phyloP scores from a whole-genome alignment of 192 early-diverging fungal genomes.

The Podila epigama region DNA sequence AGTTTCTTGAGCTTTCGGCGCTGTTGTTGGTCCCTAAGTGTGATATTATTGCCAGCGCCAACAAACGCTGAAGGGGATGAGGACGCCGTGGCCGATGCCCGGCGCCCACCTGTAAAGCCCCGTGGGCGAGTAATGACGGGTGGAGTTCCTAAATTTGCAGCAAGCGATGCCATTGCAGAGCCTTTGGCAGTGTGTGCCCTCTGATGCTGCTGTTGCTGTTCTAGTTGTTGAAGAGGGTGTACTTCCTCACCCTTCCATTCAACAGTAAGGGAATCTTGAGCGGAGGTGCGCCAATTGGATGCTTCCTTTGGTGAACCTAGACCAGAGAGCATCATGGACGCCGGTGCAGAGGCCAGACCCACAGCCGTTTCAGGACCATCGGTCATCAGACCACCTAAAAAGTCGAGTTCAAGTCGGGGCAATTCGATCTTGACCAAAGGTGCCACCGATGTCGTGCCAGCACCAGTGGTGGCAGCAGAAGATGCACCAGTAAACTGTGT shows the following conservation, averaged over 20 bases:
- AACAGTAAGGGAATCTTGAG: constrained; percentile 18
- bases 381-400: constrained; percentile 8
- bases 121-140: constrained; percentile 8
- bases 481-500: too few species aligned
- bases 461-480: neutral
- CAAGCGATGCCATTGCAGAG: neutral
- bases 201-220: neutral
- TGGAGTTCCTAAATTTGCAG: neutral
- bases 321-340: constrained; percentile 4
- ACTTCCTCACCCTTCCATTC: neutral
- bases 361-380: neutral
- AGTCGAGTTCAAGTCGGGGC: constrained; percentile 34
- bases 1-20: constrained; percentile 16
- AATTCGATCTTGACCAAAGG: constrained; percentile 30
- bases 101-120: constrained; percentile 18
- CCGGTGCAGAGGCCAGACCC: constrained; percentile 20
- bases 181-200: neutral
- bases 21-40: constrained; percentile 24
- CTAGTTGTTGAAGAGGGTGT: neutral
- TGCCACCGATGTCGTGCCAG: neutral
- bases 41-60: neutral
- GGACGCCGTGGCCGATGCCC: constrained; percentile 21
- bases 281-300: constrained; percentile 9
- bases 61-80: too few species aligned
- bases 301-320: neutral